phyloP scores from a whole-genome alignment of 257 asterid species.

The Solanum clarkiae region DNA sequence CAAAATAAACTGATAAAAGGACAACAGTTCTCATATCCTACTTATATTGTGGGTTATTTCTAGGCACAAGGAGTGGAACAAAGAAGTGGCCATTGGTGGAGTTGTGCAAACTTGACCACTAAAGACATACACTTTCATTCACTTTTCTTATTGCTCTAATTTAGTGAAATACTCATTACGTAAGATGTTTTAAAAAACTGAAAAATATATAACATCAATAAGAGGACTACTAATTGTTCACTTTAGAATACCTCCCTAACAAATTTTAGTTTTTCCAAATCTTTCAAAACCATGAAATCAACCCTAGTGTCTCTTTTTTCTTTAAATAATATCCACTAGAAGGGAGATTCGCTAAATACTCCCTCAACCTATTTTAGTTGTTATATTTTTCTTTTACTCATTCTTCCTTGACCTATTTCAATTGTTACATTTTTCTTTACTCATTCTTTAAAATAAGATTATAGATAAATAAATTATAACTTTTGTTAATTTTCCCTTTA shows the following conservation, averaged over 20 bases:
- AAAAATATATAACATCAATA: background rate
- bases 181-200: background rate
- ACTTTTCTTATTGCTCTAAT: background rate
- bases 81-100: background rate
- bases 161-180: background rate
- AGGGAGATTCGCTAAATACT: background rate
- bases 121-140: background rate
- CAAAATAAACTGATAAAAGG: background rate
- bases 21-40: background rate
- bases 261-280: background rate
- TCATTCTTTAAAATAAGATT: background rate
- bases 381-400: background rate
- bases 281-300: background rate
- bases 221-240: background rate
- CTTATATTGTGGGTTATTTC: background rate
- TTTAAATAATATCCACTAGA: background rate
- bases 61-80: background rate
- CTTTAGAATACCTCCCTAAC: background rate
- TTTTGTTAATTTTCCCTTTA: background rate
- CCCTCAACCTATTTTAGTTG: too few species aligned
- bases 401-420: background rate
- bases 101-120: background rate
- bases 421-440: too few species aligned
- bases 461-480: background rate
- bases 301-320: background rate